A percentile compares a stretch with the other conserved stretches of the same genome.
These are phyloP conservation scores for Fraxinus xanthoxyloides DNA, from an alignment of 305 asterid species.

Conservation along the genomic window DNA sequence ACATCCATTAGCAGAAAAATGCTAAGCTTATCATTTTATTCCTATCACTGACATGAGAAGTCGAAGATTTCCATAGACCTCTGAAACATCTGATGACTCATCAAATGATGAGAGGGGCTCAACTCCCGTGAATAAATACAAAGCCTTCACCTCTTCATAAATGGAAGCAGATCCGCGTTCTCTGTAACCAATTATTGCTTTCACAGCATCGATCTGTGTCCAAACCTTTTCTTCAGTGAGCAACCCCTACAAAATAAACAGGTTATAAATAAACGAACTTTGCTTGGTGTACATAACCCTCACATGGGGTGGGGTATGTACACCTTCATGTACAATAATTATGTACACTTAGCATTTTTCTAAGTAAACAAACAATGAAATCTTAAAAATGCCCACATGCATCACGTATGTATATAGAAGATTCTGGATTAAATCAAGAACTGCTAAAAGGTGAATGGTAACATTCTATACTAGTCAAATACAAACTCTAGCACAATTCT, in stretches of 20 bases:
- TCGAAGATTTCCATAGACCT: conserved; percentile 45
- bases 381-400: background rate
- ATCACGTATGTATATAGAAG: background rate
- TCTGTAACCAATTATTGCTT: conserved; percentile 62
- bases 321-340: no score
- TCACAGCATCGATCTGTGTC: conserved; percentile 56
- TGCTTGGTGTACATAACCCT: no score
- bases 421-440: background rate
- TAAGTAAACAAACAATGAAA: background rate
- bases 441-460: background rate
- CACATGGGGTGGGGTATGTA: no score
- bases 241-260: conserved; percentile 25
- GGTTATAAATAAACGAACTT: background rate
- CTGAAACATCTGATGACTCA: conserved; percentile 23
- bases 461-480: background rate
- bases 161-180: conserved; percentile 35
- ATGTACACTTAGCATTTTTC: no score
- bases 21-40: conserved; percentile 32
- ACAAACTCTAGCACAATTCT: background rate
- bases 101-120: conserved; percentile 51
- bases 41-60: conserved; percentile 83
- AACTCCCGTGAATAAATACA: conserved; percentile 71
- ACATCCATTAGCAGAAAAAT: background rate
- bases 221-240: conserved; percentile 48
- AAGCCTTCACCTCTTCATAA: conserved; percentile 57